Conservation (phyloP, 1,284 basidiomycete species). For the Kwoniella shivajii region DNA sequence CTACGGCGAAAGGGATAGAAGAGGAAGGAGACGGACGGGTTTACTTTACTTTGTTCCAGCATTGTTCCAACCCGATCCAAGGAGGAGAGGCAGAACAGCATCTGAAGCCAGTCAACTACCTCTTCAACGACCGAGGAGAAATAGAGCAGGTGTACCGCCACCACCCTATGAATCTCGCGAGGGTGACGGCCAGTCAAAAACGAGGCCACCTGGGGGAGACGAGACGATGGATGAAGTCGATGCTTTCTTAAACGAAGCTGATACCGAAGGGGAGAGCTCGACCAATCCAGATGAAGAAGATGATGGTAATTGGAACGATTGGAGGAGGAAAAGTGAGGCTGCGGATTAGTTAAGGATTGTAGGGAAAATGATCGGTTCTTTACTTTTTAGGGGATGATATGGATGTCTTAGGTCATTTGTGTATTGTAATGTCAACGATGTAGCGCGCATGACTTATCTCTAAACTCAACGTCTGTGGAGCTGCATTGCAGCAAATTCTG, state of each 20-base stretch:
- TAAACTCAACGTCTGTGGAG: no score
- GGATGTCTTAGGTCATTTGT: no score
- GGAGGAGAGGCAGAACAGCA: slow-evolving; percentile 37
- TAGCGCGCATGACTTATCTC: no score
- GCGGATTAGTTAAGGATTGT: neutral
- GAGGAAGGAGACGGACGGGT: slow-evolving; percentile 29
- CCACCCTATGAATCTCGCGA: slow-evolving; percentile 28
- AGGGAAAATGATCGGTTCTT: neutral
- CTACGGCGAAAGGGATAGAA: slow-evolving; percentile 1
- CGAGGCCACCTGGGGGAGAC: neutral
- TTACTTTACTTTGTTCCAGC: slow-evolving; percentile 52
- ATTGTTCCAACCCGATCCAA: slow-evolving; percentile 39
- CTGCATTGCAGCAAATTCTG: no score
- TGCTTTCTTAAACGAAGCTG: slow-evolving; percentile 31
- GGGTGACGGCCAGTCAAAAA: neutral
- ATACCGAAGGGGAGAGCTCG: slow-evolving; percentile 6
- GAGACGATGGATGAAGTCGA: slow-evolving; percentile 39
- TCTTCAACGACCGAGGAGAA: slow-evolving; percentile 22
- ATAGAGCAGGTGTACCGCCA: slow-evolving; percentile 14
- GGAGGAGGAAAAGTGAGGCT: slow-evolving; percentile 3
- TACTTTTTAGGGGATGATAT: neutral
- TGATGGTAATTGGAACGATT: neutral
- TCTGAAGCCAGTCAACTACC: slow-evolving; percentile 46
- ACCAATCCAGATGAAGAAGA: slow-evolving; percentile 8
- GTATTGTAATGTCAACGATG: no score